Evolutionary conservation across 352 stramenopile species (phyloP), one percentile per base, ranked within the genome.

Genomic region (Globisporangium spinosum): DNA sequence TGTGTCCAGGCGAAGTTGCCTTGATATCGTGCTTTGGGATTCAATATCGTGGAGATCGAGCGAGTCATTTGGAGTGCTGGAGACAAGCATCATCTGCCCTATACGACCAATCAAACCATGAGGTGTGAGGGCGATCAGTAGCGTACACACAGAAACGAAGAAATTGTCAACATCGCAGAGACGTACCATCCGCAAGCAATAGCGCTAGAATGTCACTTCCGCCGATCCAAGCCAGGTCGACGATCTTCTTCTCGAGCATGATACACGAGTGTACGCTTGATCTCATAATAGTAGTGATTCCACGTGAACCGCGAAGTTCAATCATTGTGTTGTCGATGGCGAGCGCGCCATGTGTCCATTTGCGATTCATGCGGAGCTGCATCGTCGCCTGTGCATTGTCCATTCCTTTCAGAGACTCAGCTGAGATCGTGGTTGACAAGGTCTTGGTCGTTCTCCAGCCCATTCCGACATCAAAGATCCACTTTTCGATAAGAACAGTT

Each of bases 101-200:
- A 43, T 56, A 60, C 29, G 0, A 8, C 1, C 40, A 49, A n/a
- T 15, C 40, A 49, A 22, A 22, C 17, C 72, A 34, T 23, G 8
- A 55, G 3, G 54, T 1, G 8, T 29, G 22, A 45, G 8, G 3
- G 49, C n/a, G 38, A 47, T n/a, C 38, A 45, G 12, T 20, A 45
- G 38, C 1, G 15, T 47, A 47, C 2, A 56, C 58, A 22, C 25
- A 23, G 53, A 38, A 15, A 58, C 15, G n/a, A 38, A n/a, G 51
- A 43, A 4, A 13, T 7, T 40, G 15, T 20, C 23, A 27, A 20
- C 12, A 22, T 58, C 13, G 23, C 12, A 35, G 5, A 35, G 20
- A 58, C 64, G 29, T 76, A 80, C 71, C 76, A 29, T 73, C 71
- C 9, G 59, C 38, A 58, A 79, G 58, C 27, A 83, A 49, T n/a